Evolutionary conservation across 2,329 filamentous ascomycete genomes (phyloP), one percentile per base, ranked within the genome.

Genomic region (Didymella pinodella): DNA sequence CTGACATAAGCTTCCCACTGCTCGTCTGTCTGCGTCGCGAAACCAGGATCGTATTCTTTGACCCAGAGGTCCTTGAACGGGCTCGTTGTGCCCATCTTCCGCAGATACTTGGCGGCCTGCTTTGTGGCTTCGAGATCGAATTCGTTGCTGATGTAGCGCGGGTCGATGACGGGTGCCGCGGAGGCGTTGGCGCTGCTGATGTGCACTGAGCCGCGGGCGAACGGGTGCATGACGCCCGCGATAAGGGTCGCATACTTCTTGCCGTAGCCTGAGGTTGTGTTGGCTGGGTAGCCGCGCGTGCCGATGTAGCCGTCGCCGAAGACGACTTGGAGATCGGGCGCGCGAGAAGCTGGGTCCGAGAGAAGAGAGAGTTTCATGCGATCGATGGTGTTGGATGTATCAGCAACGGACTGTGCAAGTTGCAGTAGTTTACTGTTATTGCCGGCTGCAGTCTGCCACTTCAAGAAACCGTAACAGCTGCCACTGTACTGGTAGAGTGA

Each of bases 261-360:
- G 25, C 69, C 66, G 36, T 65, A 64, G 7, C 63, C 59, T 16
- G 57, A 32, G 2, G 61, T 75, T 44, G 59, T 75, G 18, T 59
- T 61, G n/a, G 62, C 56, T 22, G 66, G 67, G 38, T 71, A 70
- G 12, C 76, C 73, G 60, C 71, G 73, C 34, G 71, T 65, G 26
- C 80, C 79, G 2, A 77, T 78, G 62, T 80, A 81, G 2, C 78
- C 78, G 57, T 81, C 79, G 1, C 76, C 75, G 61, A 82, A 79
- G 52, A 81, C 75, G 26, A 80, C 58, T 63, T 81, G 78, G n/a
- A 79, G 60, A 61, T 80, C 74, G 0, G 79, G 77, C 6, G 78
- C 70, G 25, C 59, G 49, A 1, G 65, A 65, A 40, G 38, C 52
- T n/a, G 62, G 29, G 14, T 64, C 55, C 11, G 78, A 67, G 28